These are phyloP conservation scores for Hypoxylon lienhwacheense DNA, from an alignment of 495 filamentous ascomycete genomes.

Conservation along the genomic window DNA sequence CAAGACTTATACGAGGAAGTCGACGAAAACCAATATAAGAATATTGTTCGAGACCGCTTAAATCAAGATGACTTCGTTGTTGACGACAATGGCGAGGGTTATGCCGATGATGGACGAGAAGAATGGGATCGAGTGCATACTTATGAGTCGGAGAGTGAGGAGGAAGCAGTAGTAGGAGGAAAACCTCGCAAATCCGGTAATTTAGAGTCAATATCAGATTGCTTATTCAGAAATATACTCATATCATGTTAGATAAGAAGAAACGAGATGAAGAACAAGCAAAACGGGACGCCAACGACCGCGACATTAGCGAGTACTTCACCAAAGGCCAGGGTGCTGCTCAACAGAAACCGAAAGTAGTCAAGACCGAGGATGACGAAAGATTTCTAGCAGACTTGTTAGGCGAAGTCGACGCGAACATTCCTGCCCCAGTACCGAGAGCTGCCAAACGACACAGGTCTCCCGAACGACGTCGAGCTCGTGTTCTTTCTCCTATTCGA, in stretches of 20 bases:
- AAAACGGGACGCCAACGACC: slow-evolving; percentile 81
- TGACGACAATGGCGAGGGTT: slow-evolving; percentile 89
- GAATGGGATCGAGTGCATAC: slow-evolving; percentile 80
- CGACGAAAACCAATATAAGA: slow-evolving; percentile 96
- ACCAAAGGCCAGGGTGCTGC: slow-evolving; percentile 67
- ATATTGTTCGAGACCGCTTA: slow-evolving; percentile 83
- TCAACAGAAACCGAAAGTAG: slow-evolving; percentile 79
- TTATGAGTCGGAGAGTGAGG: slow-evolving; percentile 74
- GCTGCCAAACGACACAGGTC: slow-evolving; percentile 66
- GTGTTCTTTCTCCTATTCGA: slow-evolving; percentile 73
- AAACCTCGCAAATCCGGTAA: slow-evolving; percentile 52
- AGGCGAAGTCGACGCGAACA: slow-evolving; percentile 84
- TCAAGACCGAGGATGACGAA: slow-evolving; percentile 80
- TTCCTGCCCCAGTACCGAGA: slow-evolving; percentile 58
- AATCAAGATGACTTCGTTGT: slow-evolving; percentile 97
- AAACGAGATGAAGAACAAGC: slow-evolving; percentile 89
- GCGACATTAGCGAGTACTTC: slow-evolving; percentile 92
- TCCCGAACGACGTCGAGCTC: slow-evolving; percentile 72
- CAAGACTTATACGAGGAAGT: slow-evolving; percentile 92
- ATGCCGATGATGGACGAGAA: slow-evolving; percentile 95
- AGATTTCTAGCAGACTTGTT: slow-evolving; percentile 83
- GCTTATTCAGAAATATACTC: slow-evolving; percentile 7
- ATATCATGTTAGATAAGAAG: slow-evolving; percentile 63
- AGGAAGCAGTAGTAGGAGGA: slow-evolving; percentile 63
- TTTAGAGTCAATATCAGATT: slow-evolving; percentile 29